Conservation (phyloP, 169 alveolate genomes). For the Cryptosporidium ryanae region DNA sequence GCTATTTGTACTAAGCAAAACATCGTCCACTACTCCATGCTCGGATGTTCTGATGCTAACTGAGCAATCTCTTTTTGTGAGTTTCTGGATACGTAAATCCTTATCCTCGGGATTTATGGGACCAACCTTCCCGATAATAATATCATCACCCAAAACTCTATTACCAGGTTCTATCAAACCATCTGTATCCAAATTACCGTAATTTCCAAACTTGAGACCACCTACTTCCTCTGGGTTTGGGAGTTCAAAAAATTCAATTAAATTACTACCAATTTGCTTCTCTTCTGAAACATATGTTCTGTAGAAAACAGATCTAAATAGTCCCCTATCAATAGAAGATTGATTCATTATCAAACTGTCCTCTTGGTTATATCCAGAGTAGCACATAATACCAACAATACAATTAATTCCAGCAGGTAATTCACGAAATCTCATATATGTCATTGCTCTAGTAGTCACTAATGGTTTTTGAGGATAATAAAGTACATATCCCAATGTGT, state of each 20-base stretch:
- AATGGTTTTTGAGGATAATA: conserved; percentile 99
- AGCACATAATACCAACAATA: conserved; percentile 97
- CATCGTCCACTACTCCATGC: conserved; percentile 96
- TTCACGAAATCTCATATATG: conserved; percentile 96
- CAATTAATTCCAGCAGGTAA: conserved; percentile 99
- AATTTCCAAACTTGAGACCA: conserved; percentile 93
- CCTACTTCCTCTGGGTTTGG: conserved; percentile 88
- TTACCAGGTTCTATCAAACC: conserved; percentile 98
- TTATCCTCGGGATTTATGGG: conserved; percentile 84
- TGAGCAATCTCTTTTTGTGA: conserved; percentile 92
- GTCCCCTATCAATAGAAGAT: conserved; percentile 97
- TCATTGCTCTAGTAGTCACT: conserved; percentile 98
- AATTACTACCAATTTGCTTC: conserved; percentile 89
- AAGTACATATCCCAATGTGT: conserved; percentile 96
- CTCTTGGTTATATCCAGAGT: conserved; percentile 99
- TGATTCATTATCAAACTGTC: conserved; percentile 98
- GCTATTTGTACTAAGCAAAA: conserved; percentile 94
- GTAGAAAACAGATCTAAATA: conserved; percentile 97
- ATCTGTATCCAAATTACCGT: conserved; percentile 95
- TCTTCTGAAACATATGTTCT: conserved; percentile 97
- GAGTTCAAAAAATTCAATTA: conserved; percentile 92
- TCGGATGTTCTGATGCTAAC: conserved; percentile 93
- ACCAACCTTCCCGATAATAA: conserved; percentile 97
- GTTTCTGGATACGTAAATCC: conserved; percentile 76
- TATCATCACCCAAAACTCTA: conserved; percentile 97